These are phyloP conservation scores for Eruca vesicaria DNA, from an alignment of 441 rosid species.

Conservation along the genomic window DNA sequence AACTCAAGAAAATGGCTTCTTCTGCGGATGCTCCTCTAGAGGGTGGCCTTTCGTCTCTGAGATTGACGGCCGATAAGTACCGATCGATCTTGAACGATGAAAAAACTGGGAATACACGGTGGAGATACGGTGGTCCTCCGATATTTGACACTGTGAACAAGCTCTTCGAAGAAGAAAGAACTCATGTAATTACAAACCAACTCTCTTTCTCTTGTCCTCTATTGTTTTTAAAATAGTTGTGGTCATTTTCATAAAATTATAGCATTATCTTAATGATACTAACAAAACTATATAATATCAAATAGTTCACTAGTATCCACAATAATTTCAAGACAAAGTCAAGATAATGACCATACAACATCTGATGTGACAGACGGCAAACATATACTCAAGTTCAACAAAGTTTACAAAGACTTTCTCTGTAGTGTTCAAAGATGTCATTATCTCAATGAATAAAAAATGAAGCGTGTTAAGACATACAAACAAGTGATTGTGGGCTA, in stretches of 20 bases:
- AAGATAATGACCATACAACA: not conserved
- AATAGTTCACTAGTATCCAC: not conserved
- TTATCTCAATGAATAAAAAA: not conserved
- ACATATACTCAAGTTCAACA: not conserved
- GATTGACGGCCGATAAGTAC: slow-evolving; percentile 44
- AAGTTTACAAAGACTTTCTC: not conserved
- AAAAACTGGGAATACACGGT: slow-evolving; percentile 38
- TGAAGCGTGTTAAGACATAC: not conserved
- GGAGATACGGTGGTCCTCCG: slow-evolving; percentile 80
- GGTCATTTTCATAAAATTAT: not conserved
- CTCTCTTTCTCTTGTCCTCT: not conserved
- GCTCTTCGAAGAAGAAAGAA: slow-evolving; percentile 73
- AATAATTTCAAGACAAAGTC: not conserved
- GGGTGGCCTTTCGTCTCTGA: slow-evolving; percentile 8
- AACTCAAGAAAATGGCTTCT: slow-evolving; percentile 27
- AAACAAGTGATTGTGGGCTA: not conserved
- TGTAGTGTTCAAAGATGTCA: not conserved
- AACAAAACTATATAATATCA: not conserved
- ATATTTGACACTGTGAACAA: slow-evolving; percentile 52
- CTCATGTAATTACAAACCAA: slow-evolving; percentile 26
- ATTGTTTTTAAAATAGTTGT: not conserved
- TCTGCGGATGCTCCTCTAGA: slow-evolving; percentile 15
- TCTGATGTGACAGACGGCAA: not conserved
- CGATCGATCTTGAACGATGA: slow-evolving; percentile 48
- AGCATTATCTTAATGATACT: not conserved